A percentile compares a stretch with the other conserved stretches of the same genome.
Conservation (phyloP, 1,139 yeast genomes). For the Waltiozyma sp. region DNA sequence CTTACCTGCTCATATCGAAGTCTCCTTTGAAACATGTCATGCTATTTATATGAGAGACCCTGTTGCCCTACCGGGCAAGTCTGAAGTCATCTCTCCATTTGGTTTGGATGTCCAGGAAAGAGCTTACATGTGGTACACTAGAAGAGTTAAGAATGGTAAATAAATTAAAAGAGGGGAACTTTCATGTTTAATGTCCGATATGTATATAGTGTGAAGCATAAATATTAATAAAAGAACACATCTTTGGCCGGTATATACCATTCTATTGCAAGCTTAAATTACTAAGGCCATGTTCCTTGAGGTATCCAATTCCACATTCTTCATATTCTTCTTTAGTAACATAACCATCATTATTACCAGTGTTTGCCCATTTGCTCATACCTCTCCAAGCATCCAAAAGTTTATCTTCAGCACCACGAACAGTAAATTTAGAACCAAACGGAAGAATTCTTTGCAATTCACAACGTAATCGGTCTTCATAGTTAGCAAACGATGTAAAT, state of each 20-base stretch:
- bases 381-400: constrained; percentile 86
- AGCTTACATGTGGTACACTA: constrained; percentile 89
- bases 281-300: constrained; percentile 79
- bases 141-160: constrained; percentile 31
- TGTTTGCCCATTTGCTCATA: constrained; percentile 69
- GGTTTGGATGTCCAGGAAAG: constrained; percentile 78
- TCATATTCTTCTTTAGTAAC: constrained; percentile 66
- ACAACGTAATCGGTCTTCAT: constrained; percentile 48
- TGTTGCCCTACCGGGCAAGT: constrained; percentile 92
- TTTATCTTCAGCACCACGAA: constrained; percentile 59
- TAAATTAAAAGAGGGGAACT: background rate
- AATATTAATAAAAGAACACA: background rate
- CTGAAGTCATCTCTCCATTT: constrained; percentile 91
- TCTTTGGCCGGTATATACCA: no score
- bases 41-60: constrained; percentile 95
- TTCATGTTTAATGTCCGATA: background rate
- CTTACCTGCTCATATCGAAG: constrained; percentile 83
- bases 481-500: constrained; percentile 51
- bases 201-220: background rate
- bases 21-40: constrained; percentile 85
- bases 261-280: constrained; percentile 27
- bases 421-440: constrained; percentile 46
- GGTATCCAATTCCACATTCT: constrained; percentile 83
- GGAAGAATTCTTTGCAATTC: constrained; percentile 73
- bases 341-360: constrained; percentile 35